These are phyloP conservation scores for Lentinus tigrinus DNA, from an alignment of 768 basidiomycete genomes.

Conservation along the genomic window DNA sequence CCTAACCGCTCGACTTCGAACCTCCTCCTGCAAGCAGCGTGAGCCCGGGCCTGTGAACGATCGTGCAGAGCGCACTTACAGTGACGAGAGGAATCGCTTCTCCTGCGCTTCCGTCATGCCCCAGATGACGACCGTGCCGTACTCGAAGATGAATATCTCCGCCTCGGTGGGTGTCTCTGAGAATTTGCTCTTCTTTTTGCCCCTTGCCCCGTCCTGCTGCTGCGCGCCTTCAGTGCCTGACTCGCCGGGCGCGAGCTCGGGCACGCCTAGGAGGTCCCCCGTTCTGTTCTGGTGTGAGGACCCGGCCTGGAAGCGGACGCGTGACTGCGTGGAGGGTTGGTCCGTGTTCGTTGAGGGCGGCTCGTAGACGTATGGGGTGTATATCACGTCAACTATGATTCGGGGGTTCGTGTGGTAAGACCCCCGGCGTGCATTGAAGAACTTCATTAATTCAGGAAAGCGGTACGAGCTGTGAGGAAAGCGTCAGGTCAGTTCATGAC, in stretches of 20 bases:
- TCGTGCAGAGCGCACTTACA: slow-evolving; percentile 53
- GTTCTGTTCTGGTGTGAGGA: slow-evolving; percentile 32
- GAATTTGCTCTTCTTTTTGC: slow-evolving; percentile 63
- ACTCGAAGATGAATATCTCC: slow-evolving; percentile 92
- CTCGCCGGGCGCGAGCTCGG: slow-evolving; percentile 53
- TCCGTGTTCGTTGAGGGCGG: slow-evolving; percentile 27
- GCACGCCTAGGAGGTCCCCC: slow-evolving; percentile 77
- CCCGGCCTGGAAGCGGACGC: slow-evolving; percentile 17
- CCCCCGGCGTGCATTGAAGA: slow-evolving; percentile 78
- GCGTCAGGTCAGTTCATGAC: background rate
- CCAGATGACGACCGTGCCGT: slow-evolving; percentile 96
- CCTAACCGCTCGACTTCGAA: slow-evolving; percentile 89
- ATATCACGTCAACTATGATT: slow-evolving; percentile 89
- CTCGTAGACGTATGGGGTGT: slow-evolving; percentile 88
- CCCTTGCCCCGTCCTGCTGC: slow-evolving; percentile 33
- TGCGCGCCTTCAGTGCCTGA: slow-evolving; percentile 11
- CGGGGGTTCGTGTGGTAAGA: slow-evolving; percentile 87
- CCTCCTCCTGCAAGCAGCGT: slow-evolving; percentile 61
- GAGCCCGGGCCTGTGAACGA: background rate
- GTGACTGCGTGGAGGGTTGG: slow-evolving; percentile 18
- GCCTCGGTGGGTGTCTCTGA: slow-evolving; percentile 65
- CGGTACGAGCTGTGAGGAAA: slow-evolving; percentile 77
- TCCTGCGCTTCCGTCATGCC: slow-evolving; percentile 96
- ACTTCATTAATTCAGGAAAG: slow-evolving; percentile 83
- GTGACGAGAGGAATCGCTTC: slow-evolving; percentile 82